Evolutionary conservation across 768 basidiomycete genomes (phyloP).

Genomic region (Lactarius indigo): DNA sequence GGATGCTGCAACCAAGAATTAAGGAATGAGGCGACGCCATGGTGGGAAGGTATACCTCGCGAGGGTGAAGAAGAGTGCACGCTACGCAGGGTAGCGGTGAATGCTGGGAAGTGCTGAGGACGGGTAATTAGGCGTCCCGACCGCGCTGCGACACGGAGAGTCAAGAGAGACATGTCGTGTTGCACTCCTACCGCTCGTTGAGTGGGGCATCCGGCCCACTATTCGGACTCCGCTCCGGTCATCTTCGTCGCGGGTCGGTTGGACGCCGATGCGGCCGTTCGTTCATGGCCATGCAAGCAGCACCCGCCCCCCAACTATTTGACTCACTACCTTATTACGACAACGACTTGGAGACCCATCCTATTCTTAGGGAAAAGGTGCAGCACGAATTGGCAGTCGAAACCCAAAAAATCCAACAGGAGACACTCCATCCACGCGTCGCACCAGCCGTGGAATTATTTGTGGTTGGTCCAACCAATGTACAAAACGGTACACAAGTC

Average conservation of each 20-base stretch:
- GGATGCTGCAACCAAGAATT: conserved; percentile 43
- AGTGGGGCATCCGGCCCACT: conserved; percentile 3
- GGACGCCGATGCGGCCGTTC: background rate
- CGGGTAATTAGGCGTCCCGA: conserved; percentile 43
- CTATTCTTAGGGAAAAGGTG: conserved; percentile 68
- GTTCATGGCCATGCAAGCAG: conserved; percentile 3
- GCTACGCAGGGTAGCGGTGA: conserved; percentile 14
- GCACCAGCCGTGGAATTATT: conserved; percentile 66
- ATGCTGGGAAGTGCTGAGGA: conserved; percentile 28
- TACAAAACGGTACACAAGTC: background rate
- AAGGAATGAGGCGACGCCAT: background rate
- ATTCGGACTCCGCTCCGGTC: conserved; percentile 26
- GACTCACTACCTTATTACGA: conserved; percentile 95
- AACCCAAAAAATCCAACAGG: conserved; percentile 47
- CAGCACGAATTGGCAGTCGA: conserved; percentile 75
- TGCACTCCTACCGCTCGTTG: background rate
- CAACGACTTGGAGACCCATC: conserved; percentile 80
- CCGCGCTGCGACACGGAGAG: conserved; percentile 43
- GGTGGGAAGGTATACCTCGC: conserved; percentile 41
- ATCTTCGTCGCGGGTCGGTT: background rate
- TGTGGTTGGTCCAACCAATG: conserved; percentile 48
- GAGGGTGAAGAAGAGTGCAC: conserved; percentile 32
- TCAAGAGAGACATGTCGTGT: conserved; percentile 41
- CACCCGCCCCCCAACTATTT: conserved; percentile 43
- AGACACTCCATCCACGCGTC: conserved; percentile 64